Percentiles rank a stretch among this genome's conserved stretches.
Evolutionary conservation across 805 yeast species (phyloP).

Genomic region (Spathaspora arborariae): DNA sequence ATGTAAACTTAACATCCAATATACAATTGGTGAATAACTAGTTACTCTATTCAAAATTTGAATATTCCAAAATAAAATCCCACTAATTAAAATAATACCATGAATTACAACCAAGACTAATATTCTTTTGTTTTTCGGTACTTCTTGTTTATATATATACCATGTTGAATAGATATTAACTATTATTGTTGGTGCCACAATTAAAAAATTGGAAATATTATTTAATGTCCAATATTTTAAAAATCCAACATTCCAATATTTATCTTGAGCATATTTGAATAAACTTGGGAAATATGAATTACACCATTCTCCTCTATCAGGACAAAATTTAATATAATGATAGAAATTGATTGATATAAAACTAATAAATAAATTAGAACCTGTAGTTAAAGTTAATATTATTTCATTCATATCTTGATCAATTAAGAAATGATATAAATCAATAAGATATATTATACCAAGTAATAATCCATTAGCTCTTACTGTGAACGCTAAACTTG

Average conservation of each 20-base stretch:
- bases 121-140: constrained; percentile 29
- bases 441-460: constrained; percentile 65
- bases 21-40: constrained; percentile 69
- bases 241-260: constrained; percentile 86
- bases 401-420: constrained; percentile 16
- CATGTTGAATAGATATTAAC: constrained; percentile 40
- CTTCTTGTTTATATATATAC: constrained; percentile 26
- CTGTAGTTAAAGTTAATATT: constrained; percentile 46
- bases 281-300: constrained; percentile 50
- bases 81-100: constrained; percentile 43
- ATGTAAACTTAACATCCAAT: constrained; percentile 61
- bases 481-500: constrained; percentile 56
- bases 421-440: constrained; percentile 32
- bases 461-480: constrained; percentile 75
- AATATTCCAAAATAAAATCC: constrained; percentile 67
- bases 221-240: constrained; percentile 76
- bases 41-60: constrained; percentile 82
- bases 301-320: constrained; percentile 80
- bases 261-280: constrained; percentile 65
- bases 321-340: constrained; percentile 64
- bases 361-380: constrained; percentile 47
- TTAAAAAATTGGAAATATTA: constrained; percentile 77
- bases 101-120: constrained; percentile 43
- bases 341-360: constrained; percentile 45
- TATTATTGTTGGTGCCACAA: constrained; percentile 66